Conservation (phyloP, 1,284 basidiomycete genomes). For the Inonotus hispidus region DNA sequence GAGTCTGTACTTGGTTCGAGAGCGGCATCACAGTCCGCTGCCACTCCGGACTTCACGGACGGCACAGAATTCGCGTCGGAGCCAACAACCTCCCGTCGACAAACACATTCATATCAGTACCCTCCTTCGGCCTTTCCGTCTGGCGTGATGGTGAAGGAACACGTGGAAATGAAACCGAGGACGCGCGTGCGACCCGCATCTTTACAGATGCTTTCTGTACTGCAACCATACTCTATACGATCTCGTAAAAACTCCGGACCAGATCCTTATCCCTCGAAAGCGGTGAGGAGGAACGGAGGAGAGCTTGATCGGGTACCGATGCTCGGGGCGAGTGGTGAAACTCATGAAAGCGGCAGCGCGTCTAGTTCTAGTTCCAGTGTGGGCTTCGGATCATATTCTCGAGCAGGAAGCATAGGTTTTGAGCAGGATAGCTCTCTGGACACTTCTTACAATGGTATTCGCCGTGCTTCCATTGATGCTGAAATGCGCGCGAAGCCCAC, state of each 20-base stretch:
- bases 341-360: neutral
- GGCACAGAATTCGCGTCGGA: neutral
- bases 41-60: neutral
- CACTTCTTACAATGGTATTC: neutral
- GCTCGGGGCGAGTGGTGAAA: neutral
- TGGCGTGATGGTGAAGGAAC: neutral
- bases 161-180: neutral
- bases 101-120: constrained; percentile 12
- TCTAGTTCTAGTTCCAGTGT: neutral
- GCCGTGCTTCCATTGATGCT: constrained; percentile 1
- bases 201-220: neutral
- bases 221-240: neutral
- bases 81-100: neutral
- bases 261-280: neutral
- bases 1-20: neutral
- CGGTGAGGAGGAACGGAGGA: neutral
- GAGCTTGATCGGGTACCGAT: neutral
- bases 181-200: constrained; percentile 7
- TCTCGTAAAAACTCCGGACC: neutral
- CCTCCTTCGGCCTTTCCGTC: constrained; percentile 10
- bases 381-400: neutral
- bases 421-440: neutral
- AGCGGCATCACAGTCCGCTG: neutral
- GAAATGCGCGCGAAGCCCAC: neutral
- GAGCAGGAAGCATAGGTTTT: neutral